A percentile compares a stretch with the other conserved stretches of the same genome.
Conservation (phyloP, 345 rosid genomes). For the Salix purpurea region DNA sequence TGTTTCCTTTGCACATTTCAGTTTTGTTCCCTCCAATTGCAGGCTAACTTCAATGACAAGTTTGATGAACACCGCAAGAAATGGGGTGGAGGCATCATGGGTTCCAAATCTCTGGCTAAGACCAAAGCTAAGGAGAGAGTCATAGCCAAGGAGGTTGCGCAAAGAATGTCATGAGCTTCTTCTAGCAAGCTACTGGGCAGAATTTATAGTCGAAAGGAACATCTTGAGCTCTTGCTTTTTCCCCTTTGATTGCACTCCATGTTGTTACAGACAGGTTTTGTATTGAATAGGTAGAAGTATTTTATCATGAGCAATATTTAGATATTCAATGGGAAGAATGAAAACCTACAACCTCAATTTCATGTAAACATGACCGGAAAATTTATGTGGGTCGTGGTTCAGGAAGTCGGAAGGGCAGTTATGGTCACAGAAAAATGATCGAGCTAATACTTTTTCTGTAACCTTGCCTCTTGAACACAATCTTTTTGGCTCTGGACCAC, state of each 20-base stretch:
- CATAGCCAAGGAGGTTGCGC: slow-evolving; percentile 72
- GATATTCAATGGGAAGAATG: neutral
- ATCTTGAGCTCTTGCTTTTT: neutral
- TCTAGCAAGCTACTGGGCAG: neutral
- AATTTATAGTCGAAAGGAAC: neutral
- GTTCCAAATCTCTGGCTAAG: slow-evolving; percentile 79
- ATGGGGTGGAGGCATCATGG: slow-evolving; percentile 92
- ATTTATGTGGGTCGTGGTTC: too few relatives aligned
- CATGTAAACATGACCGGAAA: neutral
- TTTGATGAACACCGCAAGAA: slow-evolving; percentile 66
- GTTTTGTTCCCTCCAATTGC: neutral
- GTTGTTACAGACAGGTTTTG: neutral
- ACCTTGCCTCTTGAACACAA: too few relatives aligned
- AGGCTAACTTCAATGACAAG: slow-evolving; percentile 78
- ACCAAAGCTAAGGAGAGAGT: slow-evolving; percentile 67
- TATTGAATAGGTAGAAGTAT: neutral
- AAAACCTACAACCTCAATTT: neutral
- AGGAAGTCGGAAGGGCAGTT: too few relatives aligned
- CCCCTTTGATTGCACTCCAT: neutral
- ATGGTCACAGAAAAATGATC: too few relatives aligned
- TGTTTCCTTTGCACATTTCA: neutral
- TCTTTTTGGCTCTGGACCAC: too few relatives aligned
- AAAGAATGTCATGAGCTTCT: slow-evolving; percentile 49
- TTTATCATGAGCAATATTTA: neutral
- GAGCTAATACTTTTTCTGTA: too few relatives aligned